Evolutionary conservation across 2,329 filamentous ascomycete genomes (phyloP).

Genomic region (Neurospora sp.): DNA sequence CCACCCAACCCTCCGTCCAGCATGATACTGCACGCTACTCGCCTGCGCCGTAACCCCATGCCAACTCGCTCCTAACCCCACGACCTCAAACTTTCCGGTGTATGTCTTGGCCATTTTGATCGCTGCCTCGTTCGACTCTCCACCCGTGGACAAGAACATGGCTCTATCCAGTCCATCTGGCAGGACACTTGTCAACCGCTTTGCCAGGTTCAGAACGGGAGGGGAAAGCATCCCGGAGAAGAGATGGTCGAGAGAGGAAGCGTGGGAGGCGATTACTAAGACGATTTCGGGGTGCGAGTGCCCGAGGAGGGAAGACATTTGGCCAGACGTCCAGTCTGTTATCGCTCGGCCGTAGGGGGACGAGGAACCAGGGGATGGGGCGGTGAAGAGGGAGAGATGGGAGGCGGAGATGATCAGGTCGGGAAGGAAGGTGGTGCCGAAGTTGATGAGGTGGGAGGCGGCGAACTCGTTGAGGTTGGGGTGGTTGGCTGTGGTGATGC

Average conservation of each 20-base stretch:
- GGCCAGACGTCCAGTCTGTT: slow-evolving; percentile 50
- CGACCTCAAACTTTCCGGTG: slow-evolving; percentile 56
- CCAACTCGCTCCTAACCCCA: slow-evolving; percentile 47
- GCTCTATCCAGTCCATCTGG: slow-evolving; percentile 41
- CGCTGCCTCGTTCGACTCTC: slow-evolving; percentile 50
- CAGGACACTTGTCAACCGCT: slow-evolving; percentile 37
- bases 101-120: slow-evolving; percentile 55
- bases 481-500: neutral
- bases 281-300: slow-evolving; percentile 50
- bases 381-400: slow-evolving; percentile 2
- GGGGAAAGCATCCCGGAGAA: slow-evolving; percentile 48
- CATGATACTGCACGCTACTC: slow-evolving; percentile 43
- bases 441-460: slow-evolving; percentile 3
- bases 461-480: neutral
- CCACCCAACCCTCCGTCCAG: slow-evolving; percentile 38
- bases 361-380: slow-evolving; percentile 19
- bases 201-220: slow-evolving; percentile 45
- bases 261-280: slow-evolving; percentile 37
- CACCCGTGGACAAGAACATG: slow-evolving; percentile 48
- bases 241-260: slow-evolving; percentile 44
- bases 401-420: slow-evolving; percentile 3
- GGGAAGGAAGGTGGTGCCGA: slow-evolving; percentile 1
- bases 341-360: slow-evolving; percentile 26
- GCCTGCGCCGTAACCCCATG: slow-evolving; percentile 51
- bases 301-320: slow-evolving; percentile 49